These are phyloP conservation scores for Setaria viridis DNA, from an alignment of 202 grass and related monocot genomes.

Conservation along the genomic window DNA sequence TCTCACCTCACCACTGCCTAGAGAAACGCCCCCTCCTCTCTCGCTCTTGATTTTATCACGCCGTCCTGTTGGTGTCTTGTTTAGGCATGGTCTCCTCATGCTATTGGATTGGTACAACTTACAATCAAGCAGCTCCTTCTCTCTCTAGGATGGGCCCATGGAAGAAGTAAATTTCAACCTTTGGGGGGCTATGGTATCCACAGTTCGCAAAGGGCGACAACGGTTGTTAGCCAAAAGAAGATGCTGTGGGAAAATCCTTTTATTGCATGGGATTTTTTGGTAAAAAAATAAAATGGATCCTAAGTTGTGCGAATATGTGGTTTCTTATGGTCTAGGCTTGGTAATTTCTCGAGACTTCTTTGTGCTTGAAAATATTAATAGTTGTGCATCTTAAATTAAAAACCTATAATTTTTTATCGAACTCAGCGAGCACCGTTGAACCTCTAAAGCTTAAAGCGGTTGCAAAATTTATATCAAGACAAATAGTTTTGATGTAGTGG, in stretches of 20 bases:
- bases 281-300: not conserved
- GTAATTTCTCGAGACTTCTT: not conserved
- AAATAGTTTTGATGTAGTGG: not conserved
- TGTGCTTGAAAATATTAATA: not conserved
- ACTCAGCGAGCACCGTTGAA: not conserved
- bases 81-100: slow-evolving; percentile 4
- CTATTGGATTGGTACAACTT: not conserved
- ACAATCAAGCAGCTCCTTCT: not conserved
- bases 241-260: not conserved
- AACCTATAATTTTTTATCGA: not conserved
- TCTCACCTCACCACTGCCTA: slow-evolving; percentile 43
- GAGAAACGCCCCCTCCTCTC: slow-evolving; percentile 14
- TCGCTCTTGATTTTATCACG: slow-evolving; percentile 26
- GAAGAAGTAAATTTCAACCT: slow-evolving; percentile 16
- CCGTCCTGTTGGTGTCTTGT: slow-evolving; percentile 22
- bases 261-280: not conserved
- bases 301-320: not conserved
- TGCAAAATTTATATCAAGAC: not conserved
- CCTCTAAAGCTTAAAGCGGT: not conserved
- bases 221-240: not conserved
- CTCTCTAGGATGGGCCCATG: not conserved
- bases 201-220: not conserved
- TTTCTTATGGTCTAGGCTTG: not conserved
- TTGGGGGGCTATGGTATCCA: not conserved
- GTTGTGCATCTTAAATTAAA: not conserved